Base-by-base conservation (phyloP, 108 stramenopile species). In the Bacterosira constricta region DNA sequence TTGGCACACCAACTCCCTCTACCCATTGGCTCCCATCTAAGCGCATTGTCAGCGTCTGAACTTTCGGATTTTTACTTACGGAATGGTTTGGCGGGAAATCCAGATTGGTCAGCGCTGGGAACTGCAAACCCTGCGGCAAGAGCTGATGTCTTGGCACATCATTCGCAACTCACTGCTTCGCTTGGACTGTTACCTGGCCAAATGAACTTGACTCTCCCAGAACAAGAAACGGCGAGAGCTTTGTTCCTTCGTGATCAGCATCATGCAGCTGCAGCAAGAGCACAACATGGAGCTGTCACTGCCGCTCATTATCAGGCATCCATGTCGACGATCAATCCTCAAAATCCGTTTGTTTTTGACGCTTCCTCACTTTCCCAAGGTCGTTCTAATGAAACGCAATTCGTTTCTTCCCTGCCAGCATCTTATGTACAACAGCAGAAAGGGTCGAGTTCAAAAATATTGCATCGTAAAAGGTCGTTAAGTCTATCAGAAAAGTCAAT, bases 221-320 rank as follows among this genome's bases (percentile, higher is more conserved):
- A 70, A 46, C 69, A 70, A 51, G 71, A 72, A 31, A 44, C 71
- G 0, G 76, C 76, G 0, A 69, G 73, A 45, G 66, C 83, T 9
- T 66, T 73, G 73, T 37, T 85, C 18, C 55, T 73, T 30, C 62
- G 63, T n/a, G 76, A 77, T 35, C 84, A 85, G 38, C 79, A 83
- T 20, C 59, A 71, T 47, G 74, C 71, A 20, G 84, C 79, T 39
- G 50, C 63, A 31, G 71, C 71, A 15, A 53, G 59, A 63, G 44
- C 65, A n/a, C 71, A n/a, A n/a, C n/a, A 73, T 42, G 71, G 63
- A 31, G 71, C 61, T 21, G 59, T 68, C 6, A 46, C 50, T 26
- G 53, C 71, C 18, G 63, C 80, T 10, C 62, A 47, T 29, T 69
- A 69, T 47, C 60, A 68, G 46, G 60, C 67, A 38, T 49, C 60